These are phyloP conservation scores for Schizonepeta tenuifolia DNA, from an alignment of 257 asterid species.

Conservation along the genomic window DNA sequence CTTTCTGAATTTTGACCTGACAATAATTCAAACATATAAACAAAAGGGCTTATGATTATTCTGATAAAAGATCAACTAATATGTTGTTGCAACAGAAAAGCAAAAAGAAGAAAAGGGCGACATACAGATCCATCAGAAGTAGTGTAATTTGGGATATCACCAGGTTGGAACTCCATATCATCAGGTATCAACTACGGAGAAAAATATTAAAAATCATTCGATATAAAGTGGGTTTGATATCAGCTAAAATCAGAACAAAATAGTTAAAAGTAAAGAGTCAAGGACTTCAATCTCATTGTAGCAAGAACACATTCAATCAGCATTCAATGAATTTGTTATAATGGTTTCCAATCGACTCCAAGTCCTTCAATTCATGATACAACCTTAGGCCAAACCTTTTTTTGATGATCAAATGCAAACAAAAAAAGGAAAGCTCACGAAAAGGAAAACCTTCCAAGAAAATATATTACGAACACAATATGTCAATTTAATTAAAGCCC, in stretches of 20 bases:
- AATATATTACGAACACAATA: background rate
- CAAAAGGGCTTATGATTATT: constrained; percentile 5
- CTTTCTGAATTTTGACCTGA: constrained; percentile 66
- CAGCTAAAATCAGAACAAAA: background rate
- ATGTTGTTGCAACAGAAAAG: constrained; percentile 20
- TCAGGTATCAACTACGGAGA: constrained; percentile 79
- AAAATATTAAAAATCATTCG: background rate
- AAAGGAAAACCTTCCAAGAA: background rate
- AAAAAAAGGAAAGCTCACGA: background rate
- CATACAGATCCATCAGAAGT: constrained; percentile 83
- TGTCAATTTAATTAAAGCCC: background rate
- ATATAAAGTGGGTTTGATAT: background rate
- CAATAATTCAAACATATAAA: constrained; percentile 25
- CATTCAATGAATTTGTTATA: background rate
- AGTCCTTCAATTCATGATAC: background rate
- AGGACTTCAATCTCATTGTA: background rate
- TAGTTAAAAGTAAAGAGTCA: background rate
- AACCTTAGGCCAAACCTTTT: background rate
- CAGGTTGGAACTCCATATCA: constrained; percentile 97
- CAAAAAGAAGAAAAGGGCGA: background rate
- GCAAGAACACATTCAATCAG: background rate
- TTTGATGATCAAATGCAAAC: constrained; percentile 18
- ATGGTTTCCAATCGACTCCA: background rate
- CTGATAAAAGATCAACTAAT: background rate
- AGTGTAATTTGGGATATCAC: constrained; percentile 93